Base-by-base conservation (phyloP, 306 rosid genomes). In the Argentina anserina region DNA sequence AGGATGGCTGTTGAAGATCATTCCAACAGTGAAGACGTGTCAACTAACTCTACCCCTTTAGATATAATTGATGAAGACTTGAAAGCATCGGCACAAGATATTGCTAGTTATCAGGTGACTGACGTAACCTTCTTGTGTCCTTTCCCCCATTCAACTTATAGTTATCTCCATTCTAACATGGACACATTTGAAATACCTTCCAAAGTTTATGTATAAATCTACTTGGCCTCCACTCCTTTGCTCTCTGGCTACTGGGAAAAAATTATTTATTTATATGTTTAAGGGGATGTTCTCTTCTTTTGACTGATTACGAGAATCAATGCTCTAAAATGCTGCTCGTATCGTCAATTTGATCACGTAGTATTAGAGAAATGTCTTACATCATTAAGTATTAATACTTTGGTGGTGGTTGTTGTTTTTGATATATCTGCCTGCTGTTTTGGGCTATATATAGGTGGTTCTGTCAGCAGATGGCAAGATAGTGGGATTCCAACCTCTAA, bases 101-200 rank as follows among this genome's bases (percentile, higher is more conserved):
- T 93, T 75, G 97, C 94, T 52, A 91, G 96, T 85, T 93, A 90
- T 77, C 97, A 93, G 98, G 98, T 90, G 72, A 71, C 69, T 65
- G 50, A 41, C 15, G 25, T 76, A 56, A 53, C 65, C 39, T 58
- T 53, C 74, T 21, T 49, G 4, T 23, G 36, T 21, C 8, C 41
- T 52, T 68, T 49, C 31, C 23, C 21, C 15, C 20, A 7, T 47
- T 49, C 45, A 20, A 11, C 26, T 50, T 39, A 60, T 46, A 21
- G 43, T 53, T 31, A 28, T 78, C n/a, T 12, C 34, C 1, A 5
- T 77, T 37, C 25, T 50, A 34, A 53, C 20, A 2, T 39, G 20
- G 65, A 34, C 69, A 71, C 31, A 60, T 18, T 46, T 28, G 1
- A 67, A 47, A 20, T 12, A n/a, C 37, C 11, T n/a, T 17, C 10